phyloP scores from a whole-genome alignment of 2,329 filamentous ascomycete genomes.

The Phyllosticta citriasiana region DNA sequence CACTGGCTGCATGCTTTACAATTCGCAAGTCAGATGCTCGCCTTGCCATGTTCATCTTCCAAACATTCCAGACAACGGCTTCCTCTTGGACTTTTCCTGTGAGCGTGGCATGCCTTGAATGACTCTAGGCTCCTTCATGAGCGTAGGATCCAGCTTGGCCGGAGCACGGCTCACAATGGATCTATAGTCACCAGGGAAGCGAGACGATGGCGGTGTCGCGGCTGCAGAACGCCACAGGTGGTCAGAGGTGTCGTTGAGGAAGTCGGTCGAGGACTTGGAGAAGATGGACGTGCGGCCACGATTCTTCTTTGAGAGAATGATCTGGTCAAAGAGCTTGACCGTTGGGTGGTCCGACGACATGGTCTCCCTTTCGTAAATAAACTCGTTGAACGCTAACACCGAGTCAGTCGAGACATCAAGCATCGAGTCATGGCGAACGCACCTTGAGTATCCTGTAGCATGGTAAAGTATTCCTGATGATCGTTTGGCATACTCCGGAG shows the following conservation, averaged over 20 bases:
- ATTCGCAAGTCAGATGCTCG: not conserved
- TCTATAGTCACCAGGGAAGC: conserved; percentile 46
- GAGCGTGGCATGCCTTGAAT: conserved; percentile 75
- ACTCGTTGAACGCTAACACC: conserved; percentile 60
- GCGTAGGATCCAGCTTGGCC: conserved; percentile 67
- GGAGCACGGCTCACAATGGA: conserved; percentile 48
- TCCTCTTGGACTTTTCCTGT: conserved; percentile 37
- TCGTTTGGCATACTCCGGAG: conserved; percentile 54
- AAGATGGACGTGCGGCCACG: conserved; percentile 57
- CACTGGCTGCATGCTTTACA: not conserved
- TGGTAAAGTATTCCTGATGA: conserved; percentile 52
- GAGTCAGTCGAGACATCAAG: not conserved
- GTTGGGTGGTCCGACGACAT: conserved; percentile 50
- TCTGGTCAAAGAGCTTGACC: conserved; percentile 72
- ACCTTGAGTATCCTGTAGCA: conserved; percentile 56
- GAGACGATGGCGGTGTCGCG: conserved; percentile 45
- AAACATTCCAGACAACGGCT: conserved; percentile 37
- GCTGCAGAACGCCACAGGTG: conserved; percentile 67
- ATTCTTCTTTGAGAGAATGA: conserved; percentile 69
- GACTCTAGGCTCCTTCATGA: conserved; percentile 87
- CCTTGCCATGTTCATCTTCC: conserved; percentile 13
- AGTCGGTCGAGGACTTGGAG: conserved; percentile 50
- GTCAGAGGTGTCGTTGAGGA: conserved; percentile 62
- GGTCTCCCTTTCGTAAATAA: conserved; percentile 71
- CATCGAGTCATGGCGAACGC: conserved; percentile 7